These are phyloP conservation scores for Lactarius hengduanensis DNA, from an alignment of 768 basidiomycete genomes.

Conservation along the genomic window DNA sequence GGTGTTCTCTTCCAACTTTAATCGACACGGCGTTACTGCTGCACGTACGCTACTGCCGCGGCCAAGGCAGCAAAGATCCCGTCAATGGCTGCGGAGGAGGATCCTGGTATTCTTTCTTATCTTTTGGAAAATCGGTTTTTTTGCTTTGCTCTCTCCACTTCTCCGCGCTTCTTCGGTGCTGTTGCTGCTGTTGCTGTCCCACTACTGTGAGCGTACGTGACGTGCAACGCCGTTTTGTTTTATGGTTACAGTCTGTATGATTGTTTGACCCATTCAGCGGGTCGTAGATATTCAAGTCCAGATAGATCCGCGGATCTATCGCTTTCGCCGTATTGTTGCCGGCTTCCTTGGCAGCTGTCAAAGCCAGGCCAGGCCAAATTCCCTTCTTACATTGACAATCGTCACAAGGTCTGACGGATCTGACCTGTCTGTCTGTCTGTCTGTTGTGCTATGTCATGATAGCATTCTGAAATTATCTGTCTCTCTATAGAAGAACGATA, in stretches of 20 bases:
- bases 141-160: background rate
- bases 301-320: conserved; percentile 7
- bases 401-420: background rate
- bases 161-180: background rate
- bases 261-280: background rate
- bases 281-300: background rate
- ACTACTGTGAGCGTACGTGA: background rate
- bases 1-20: background rate
- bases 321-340: background rate
- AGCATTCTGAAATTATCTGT: background rate
- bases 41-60: background rate
- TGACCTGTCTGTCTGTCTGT: background rate
- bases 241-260: background rate
- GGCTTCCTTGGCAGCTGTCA: background rate
- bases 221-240: background rate
- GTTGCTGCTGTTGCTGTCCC: background rate
- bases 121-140: background rate
- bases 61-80: background rate
- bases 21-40: background rate
- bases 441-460: background rate
- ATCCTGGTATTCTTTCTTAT: background rate
- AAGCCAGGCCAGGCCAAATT: background rate
- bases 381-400: background rate
- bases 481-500: background rate
- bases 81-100: background rate